Conservation (phyloP, 441 rosid species). For the Viola pubescens region DNA sequence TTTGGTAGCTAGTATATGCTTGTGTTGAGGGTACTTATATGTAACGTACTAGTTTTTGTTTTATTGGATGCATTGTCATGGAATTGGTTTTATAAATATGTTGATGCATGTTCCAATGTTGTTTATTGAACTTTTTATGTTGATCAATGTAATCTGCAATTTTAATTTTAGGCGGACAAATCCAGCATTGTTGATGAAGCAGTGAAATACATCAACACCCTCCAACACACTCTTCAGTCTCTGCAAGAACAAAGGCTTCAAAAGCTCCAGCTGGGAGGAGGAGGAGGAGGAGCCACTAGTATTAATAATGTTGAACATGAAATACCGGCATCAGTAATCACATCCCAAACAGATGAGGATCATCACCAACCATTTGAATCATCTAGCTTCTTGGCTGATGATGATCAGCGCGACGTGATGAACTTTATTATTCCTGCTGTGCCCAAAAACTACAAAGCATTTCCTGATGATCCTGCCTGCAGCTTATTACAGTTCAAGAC, state of each 20-base stretch:
- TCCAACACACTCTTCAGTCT: constrained; percentile 32
- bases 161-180: constrained; percentile 43
- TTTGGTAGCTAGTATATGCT: too few relatives aligned
- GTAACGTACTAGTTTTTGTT: too few relatives aligned
- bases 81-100: too few relatives aligned
- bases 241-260: constrained; percentile 38
- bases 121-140: background rate
- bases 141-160: background rate
- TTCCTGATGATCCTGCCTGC: constrained; percentile 7
- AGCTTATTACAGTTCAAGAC: constrained; percentile 34
- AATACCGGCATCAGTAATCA: constrained; percentile 14
- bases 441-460: constrained; percentile 8
- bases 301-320: constrained; percentile 15
- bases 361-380: constrained; percentile 7
- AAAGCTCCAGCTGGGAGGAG: constrained; percentile 20
- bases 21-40: too few relatives aligned
- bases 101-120: background rate
- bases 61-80: too few relatives aligned
- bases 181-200: constrained; percentile 62
- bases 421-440: constrained; percentile 4
- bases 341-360: constrained; percentile 15
- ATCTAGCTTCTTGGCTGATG: constrained; percentile 25
- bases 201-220: constrained; percentile 38
- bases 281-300: background rate
- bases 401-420: too few relatives aligned